Conservation (phyloP, 2,329 filamentous ascomycete genomes). For the Aschersonia sp. region DNA sequence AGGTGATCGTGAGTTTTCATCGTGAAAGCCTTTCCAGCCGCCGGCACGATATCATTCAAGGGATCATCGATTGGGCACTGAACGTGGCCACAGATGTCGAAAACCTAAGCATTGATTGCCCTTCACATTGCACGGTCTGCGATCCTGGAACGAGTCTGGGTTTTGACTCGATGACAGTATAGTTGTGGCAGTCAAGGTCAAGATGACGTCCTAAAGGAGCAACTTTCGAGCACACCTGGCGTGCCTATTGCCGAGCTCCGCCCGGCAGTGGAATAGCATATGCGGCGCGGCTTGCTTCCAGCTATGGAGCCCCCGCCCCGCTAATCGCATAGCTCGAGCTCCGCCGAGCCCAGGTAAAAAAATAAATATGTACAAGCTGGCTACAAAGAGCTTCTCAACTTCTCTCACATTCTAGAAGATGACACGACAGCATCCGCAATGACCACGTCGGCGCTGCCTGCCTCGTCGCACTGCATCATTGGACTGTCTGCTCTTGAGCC, state of each 20-base stretch:
- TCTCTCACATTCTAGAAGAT: conserved; percentile 7
- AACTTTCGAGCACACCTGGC: too few species aligned
- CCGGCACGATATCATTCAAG: not conserved
- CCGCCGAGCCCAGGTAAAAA: not conserved
- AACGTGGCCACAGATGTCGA: too few species aligned
- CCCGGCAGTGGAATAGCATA: too few species aligned
- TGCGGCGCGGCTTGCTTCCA: too few species aligned
- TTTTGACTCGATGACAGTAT: too few species aligned
- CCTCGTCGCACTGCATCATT: conserved; percentile 13
- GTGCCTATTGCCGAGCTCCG: too few species aligned
- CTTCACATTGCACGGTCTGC: too few species aligned
- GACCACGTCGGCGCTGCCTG: conserved; percentile 8
- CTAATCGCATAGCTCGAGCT: conserved; percentile 2
- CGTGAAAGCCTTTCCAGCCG: not conserved
- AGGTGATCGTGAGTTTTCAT: conserved; percentile 42
- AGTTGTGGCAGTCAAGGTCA: too few species aligned
- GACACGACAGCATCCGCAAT: conserved; percentile 20
- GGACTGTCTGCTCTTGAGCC: conserved; percentile 5
- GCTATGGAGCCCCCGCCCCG: conserved; percentile 2
- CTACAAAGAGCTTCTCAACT: conserved; percentile 2
- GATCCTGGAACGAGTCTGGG: too few species aligned
- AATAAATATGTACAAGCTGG: conserved; percentile 1
- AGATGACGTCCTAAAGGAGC: too few species aligned
- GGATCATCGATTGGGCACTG: not conserved
- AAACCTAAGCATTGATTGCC: too few species aligned